Evolutionary conservation across 495 filamentous ascomycete genomes (phyloP).

Genomic region (Aspergillus bertholletiae): DNA sequence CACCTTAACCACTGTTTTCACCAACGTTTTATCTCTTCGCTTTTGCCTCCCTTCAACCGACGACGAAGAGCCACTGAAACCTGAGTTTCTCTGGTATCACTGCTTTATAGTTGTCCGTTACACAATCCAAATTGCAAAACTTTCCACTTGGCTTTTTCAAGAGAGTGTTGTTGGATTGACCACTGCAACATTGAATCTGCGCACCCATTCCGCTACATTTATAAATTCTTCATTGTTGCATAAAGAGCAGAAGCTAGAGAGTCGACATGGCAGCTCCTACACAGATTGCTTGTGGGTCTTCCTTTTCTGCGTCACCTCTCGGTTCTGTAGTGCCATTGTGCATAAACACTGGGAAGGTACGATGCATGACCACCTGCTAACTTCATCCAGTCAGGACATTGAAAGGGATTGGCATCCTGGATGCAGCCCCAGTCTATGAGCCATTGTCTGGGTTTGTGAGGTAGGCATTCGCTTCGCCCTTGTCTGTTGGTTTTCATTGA

Average conservation of each 20-base stretch:
- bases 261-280: constrained; percentile 74
- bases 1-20: constrained; percentile 4
- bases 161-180: constrained; percentile 4
- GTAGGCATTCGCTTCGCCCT: constrained; percentile 33
- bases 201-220: constrained; percentile 5
- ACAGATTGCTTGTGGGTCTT: constrained; percentile 77
- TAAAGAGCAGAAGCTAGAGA: constrained; percentile 8
- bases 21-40: constrained; percentile 1
- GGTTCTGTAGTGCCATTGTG: not conserved
- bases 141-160: constrained; percentile 7
- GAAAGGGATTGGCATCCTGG: constrained; percentile 90
- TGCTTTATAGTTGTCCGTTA: not conserved
- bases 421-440: constrained; percentile 85
- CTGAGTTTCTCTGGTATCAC: not conserved
- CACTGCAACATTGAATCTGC: constrained; percentile 1
- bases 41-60: not conserved
- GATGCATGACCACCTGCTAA: constrained; percentile 16
- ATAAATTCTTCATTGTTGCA: constrained; percentile 7
- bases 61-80: constrained; percentile 1
- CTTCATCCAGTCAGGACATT: constrained; percentile 71
- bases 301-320: not conserved
- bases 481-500: not conserved
- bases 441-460: constrained; percentile 75
- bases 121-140: not conserved
- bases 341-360: not conserved